Evolutionary conservation across 176 grass and related monocot genomes (phyloP).

Genomic region (Ensete glaucum): DNA sequence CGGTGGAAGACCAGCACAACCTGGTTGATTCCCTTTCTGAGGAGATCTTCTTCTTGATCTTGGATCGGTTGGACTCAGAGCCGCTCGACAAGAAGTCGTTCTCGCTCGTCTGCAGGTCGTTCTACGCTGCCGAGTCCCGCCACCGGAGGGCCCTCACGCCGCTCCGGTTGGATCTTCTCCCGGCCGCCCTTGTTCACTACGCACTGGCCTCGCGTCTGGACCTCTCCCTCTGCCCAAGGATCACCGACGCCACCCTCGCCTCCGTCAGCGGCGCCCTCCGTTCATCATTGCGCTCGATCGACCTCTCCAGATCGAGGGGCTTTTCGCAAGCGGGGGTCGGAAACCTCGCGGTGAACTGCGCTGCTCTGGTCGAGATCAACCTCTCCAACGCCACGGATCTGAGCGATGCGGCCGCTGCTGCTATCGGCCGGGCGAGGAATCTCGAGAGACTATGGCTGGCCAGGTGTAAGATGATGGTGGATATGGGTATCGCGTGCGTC

Average conservation of each 20-base stretch:
- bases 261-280: neutral
- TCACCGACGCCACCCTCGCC: constrained; percentile 31
- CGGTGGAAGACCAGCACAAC: neutral
- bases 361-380: constrained; percentile 43
- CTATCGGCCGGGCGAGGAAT: constrained; percentile 26
- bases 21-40: constrained; percentile 40
- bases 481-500: constrained; percentile 79
- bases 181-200: constrained; percentile 45
- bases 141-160: constrained; percentile 62
- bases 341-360: constrained; percentile 32
- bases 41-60: constrained; percentile 62
- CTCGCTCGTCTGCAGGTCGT: constrained; percentile 56
- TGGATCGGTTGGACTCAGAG: constrained; percentile 43
- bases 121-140: constrained; percentile 52
- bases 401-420: constrained; percentile 34
- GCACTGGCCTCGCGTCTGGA: constrained; percentile 29
- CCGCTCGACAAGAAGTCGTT: constrained; percentile 65
- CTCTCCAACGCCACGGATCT: constrained; percentile 63
- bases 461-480: constrained; percentile 55
- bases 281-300: constrained; percentile 30
- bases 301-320: constrained; percentile 55
- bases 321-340: constrained; percentile 46
- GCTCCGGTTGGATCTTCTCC: constrained; percentile 46
- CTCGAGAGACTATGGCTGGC: constrained; percentile 39
- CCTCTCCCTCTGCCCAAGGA: constrained; percentile 61